Conservation (phyloP, 805 yeast genomes). For the Geotrichum ghanense region DNA sequence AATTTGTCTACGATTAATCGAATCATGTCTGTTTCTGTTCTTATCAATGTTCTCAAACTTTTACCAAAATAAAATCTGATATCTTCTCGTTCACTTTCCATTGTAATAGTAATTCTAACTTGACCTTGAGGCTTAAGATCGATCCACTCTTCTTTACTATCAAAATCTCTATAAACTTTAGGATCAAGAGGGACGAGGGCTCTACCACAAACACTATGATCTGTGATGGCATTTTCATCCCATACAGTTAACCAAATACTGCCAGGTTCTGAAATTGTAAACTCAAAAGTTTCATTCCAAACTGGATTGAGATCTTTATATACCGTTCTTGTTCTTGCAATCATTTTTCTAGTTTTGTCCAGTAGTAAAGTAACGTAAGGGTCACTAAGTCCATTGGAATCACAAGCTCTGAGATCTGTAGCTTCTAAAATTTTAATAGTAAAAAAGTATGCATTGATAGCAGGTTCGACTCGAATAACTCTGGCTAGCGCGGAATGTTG, state of each 20-base stretch:
- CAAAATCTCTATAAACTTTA: conserved; percentile 50
- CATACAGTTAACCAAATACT: conserved; percentile 54
- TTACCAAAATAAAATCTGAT: conserved; percentile 73
- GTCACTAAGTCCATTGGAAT: conserved; percentile 36
- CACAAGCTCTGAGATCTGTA: conserved; percentile 41
- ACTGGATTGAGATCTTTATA: conserved; percentile 54
- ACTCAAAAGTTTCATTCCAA: conserved; percentile 78
- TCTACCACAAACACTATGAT: conserved; percentile 58
- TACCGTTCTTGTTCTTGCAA: conserved; percentile 61
- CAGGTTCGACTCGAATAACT: conserved; percentile 24
- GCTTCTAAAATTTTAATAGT: conserved; percentile 54
- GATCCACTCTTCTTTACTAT: conserved; percentile 44
- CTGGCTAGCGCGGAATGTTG: conserved; percentile 31
- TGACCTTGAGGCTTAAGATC: conserved; percentile 62
- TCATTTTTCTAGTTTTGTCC: conserved; percentile 37
- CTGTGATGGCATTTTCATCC: conserved; percentile 46
- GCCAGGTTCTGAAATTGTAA: conserved; percentile 31
- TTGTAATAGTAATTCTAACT: conserved; percentile 51
- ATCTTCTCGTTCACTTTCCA: conserved; percentile 72
- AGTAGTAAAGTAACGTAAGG: conserved; percentile 57
- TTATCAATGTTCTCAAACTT: conserved; percentile 51
- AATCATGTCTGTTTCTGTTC: conserved; percentile 57
- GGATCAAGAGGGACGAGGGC: conserved; percentile 52
- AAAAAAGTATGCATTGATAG: conserved; percentile 24
- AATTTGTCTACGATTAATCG: conserved; percentile 65